Base-by-base conservation (phyloP, 2,329 filamentous ascomycete species). In the Sclerotinia borealis region DNA sequence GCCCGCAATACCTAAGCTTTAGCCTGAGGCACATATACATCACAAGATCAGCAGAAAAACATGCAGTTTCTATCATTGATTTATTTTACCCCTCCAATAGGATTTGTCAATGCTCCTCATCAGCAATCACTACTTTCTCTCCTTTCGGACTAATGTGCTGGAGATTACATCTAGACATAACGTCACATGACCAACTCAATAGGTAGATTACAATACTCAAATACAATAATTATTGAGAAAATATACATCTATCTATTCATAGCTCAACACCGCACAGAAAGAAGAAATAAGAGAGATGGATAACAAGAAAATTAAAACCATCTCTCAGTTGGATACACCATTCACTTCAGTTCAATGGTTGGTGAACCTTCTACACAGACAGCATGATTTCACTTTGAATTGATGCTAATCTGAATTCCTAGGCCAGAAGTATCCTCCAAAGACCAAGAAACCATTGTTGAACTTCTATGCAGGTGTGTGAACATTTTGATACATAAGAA, bases 251-350 rank as follows among this genome's bases (percentile, higher is more conserved):
- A 11, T 22, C 19, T 15, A 36, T 51, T 25, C n/a, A 25, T 19
- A 47, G 22, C 9, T 47, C 19, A 39, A 8, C 19, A 47, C 19
- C 11, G 17, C 17, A 25, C 13, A 29, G 11, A 22, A 10, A 27
- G 22, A 25, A 6, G n/a, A 7, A 25, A n/a, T n/a, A 19, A 8
- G 13, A 39, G 66, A 17, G 11, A 82, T 82, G 79, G 80, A 82
- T 50, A 80, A 81, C 50, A 56, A 55, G 17, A 87, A 83, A 61
- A 55, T 72, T 65, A 87, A 82, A 71, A 78, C 84, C 10, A 77
- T 87, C 22, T 85, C 87, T 71, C 86, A 86, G 69, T 80, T 89
- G 29, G 85, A 89, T 54, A 85, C 84, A 3, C 87, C 87, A 0
- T 90, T 84, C 72, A 85, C 86, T 2, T 75, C 79, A 7, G 77